These are phyloP conservation scores for Pichia pseudocactophila DNA, from an alignment of 805 yeast species.

Conservation along the genomic window DNA sequence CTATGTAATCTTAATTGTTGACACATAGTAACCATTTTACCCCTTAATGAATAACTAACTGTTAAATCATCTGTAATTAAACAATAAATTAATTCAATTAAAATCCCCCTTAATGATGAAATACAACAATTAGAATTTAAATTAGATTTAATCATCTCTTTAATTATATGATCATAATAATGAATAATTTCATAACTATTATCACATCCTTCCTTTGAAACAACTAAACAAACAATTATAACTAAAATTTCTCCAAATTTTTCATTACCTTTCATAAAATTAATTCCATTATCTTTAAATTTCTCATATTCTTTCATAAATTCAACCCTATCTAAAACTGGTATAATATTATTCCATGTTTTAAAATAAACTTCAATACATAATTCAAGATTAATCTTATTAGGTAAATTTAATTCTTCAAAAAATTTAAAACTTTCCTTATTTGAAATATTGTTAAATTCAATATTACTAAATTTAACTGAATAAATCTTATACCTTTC, in stretches of 20 bases:
- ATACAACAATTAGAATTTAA: slow-evolving; percentile 52
- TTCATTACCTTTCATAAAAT: slow-evolving; percentile 38
- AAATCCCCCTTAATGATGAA: slow-evolving; percentile 58
- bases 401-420: slow-evolving; percentile 34
- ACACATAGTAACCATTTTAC: slow-evolving; percentile 70
- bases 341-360: slow-evolving; percentile 67
- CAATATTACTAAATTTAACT: slow-evolving; percentile 27
- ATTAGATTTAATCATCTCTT: slow-evolving; percentile 55
- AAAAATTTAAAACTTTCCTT: slow-evolving; percentile 40
- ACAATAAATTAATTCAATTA: slow-evolving; percentile 63
- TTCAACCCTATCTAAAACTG: slow-evolving; percentile 60
- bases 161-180: slow-evolving; percentile 52
- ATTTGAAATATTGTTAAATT: slow-evolving; percentile 30
- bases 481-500: slow-evolving; percentile 24
- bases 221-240: slow-evolving; percentile 43
- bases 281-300: slow-evolving; percentile 34
- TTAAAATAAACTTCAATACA: slow-evolving; percentile 60
- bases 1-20: slow-evolving; percentile 79
- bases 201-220: slow-evolving; percentile 29
- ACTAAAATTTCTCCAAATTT: slow-evolving; percentile 48
- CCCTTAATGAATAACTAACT: slow-evolving; percentile 68
- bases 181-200: slow-evolving; percentile 30
- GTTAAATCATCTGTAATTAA: slow-evolving; percentile 64
- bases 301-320: slow-evolving; percentile 56
- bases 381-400: slow-evolving; percentile 56